Conservation (phyloP, 2,329 filamentous ascomycete species). For the Diaporthe longicolla region DNA sequence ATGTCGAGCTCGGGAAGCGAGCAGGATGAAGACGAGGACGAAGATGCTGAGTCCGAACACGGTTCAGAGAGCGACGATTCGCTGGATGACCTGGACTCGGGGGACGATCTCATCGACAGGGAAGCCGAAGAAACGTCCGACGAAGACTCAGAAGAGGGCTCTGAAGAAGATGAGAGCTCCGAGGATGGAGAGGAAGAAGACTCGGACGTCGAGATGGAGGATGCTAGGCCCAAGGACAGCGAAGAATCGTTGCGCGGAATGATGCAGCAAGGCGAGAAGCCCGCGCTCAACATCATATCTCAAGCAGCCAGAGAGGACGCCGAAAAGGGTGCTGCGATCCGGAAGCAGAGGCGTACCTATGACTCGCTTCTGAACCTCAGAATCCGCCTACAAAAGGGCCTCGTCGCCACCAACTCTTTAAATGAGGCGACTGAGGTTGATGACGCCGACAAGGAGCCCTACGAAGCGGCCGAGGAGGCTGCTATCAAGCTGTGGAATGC, state of each 20-base stretch:
- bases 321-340: constrained; percentile 88
- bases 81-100: constrained; percentile 34
- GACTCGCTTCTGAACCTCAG: constrained; percentile 90
- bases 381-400: constrained; percentile 92
- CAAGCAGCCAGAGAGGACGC: constrained; percentile 82
- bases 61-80: constrained; percentile 48
- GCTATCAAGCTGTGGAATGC: constrained; percentile 89
- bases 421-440: constrained; percentile 58
- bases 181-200: constrained; percentile 53
- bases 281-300: constrained; percentile 71
- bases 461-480: constrained; percentile 84
- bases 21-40: constrained; percentile 55
- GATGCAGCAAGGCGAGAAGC: constrained; percentile 77
- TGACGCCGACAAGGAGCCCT: constrained; percentile 65
- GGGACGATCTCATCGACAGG: constrained; percentile 47
- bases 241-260: constrained; percentile 76
- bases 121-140: constrained; percentile 42
- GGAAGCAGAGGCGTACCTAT: constrained; percentile 86
- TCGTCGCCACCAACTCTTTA: constrained; percentile 86
- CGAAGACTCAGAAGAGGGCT: constrained; percentile 48
- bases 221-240: constrained; percentile 50
- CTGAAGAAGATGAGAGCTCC: constrained; percentile 55
- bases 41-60: constrained; percentile 53
- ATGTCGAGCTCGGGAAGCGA: constrained; percentile 58
- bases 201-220: constrained; percentile 49